Percentiles rank a stretch among this genome's conserved stretches.
These are phyloP conservation scores for Pichia sp. DNA, from an alignment of 1,139 yeast genomes.

Conservation along the genomic window DNA sequence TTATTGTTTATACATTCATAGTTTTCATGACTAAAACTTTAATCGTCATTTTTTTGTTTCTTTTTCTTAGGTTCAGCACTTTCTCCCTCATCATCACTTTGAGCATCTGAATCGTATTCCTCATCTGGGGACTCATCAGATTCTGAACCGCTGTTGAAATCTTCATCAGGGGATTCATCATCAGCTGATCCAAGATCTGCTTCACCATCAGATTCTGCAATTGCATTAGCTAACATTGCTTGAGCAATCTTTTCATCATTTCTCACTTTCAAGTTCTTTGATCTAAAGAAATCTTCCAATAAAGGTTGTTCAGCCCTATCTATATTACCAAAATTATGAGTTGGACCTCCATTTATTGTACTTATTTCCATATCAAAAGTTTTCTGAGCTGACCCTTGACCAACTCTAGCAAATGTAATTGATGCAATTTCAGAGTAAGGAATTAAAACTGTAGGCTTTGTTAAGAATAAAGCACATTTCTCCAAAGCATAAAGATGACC, in stretches of 20 bases:
- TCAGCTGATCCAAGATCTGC: constrained; percentile 51
- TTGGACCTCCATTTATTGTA: constrained; percentile 56
- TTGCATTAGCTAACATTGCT: constrained; percentile 67
- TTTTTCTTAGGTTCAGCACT: constrained; percentile 33
- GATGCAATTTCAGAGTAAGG: constrained; percentile 75
- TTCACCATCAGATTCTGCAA: constrained; percentile 64
- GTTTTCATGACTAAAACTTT: not conserved
- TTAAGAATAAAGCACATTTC: constrained; percentile 81
- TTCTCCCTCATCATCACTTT: constrained; percentile 30
- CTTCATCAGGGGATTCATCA: constrained; percentile 51
- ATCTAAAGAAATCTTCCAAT: constrained; percentile 67
- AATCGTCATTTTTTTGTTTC: constrained; percentile 26
- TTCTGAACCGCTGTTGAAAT: constrained; percentile 55
- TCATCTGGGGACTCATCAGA: constrained; percentile 76
- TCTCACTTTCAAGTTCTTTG: constrained; percentile 72
- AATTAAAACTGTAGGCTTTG: constrained; percentile 89
- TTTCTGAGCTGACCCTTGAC: constrained; percentile 72
- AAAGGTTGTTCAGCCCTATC: constrained; percentile 82
- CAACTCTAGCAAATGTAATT: constrained; percentile 83
- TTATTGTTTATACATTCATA: too few species aligned
- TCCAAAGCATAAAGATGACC: constrained; percentile 90
- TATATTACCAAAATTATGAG: constrained; percentile 83
- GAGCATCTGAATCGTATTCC: constrained; percentile 76
- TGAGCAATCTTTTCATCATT: constrained; percentile 88
- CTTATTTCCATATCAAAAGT: constrained; percentile 87